Conservation (phyloP, 352 stramenopile species). For the Phytopythium aichiense region DNA sequence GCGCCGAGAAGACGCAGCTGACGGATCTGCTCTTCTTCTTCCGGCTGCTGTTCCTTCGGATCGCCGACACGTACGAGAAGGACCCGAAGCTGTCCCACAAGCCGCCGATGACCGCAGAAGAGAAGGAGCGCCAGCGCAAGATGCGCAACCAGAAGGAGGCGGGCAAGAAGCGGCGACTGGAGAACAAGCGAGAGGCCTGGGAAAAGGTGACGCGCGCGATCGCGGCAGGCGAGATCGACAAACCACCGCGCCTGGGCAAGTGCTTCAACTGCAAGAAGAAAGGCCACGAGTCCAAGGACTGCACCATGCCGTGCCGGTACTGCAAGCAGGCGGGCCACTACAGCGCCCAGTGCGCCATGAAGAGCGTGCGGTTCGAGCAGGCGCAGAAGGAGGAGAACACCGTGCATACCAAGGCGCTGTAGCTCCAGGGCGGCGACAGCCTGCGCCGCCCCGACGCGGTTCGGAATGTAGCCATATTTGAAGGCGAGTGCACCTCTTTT, state of each 20-base stretch:
- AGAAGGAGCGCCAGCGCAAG: conserved; percentile 74
- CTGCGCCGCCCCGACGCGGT: too few relatives aligned
- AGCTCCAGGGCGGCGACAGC: too few relatives aligned
- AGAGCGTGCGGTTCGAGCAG: conserved; percentile 44
- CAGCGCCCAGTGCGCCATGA: conserved; percentile 69
- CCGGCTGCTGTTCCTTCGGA: conserved; percentile 65
- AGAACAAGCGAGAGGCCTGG: conserved; percentile 65
- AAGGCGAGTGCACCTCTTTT: too few relatives aligned
- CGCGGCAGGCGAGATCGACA: conserved; percentile 35
- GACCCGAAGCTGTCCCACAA: conserved; percentile 46
- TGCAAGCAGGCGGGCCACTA: conserved; percentile 75
- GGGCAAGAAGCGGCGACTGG: conserved; percentile 67
- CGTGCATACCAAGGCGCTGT: conserved; percentile 66
- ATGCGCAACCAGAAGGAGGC: conserved; percentile 75
- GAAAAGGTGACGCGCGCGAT: conserved; percentile 41
- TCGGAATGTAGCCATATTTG: too few relatives aligned
- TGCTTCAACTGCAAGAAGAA: conserved; percentile 88
- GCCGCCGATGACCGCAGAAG: conserved; percentile 72
- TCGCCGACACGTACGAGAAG: conserved; percentile 56
- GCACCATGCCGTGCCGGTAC: conserved; percentile 71
- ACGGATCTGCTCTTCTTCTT: conserved; percentile 83
- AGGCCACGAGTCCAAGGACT: conserved; percentile 74
- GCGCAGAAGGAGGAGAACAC: conserved; percentile 47
- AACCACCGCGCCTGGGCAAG: conserved; percentile 43
- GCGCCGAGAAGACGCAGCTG: conserved; percentile 33